These are phyloP conservation scores for Lentinula aciculospora DNA, from an alignment of 768 basidiomycete species.

Conservation along the genomic window DNA sequence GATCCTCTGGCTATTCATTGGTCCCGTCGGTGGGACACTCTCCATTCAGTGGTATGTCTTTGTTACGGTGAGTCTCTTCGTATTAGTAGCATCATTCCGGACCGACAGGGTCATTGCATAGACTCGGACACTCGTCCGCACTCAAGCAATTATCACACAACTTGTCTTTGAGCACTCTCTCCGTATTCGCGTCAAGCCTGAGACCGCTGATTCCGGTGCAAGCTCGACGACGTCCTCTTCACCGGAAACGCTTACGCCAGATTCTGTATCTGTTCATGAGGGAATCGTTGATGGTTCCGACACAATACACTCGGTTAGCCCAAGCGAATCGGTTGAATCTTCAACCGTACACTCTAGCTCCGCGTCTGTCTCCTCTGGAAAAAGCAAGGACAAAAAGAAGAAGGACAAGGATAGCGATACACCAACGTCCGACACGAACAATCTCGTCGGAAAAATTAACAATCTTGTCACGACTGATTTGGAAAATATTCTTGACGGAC, in stretches of 20 bases:
- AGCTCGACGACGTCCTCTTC: not conserved
- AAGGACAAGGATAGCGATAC: slow-evolving; percentile 8
- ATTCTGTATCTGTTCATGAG: slow-evolving; percentile 1
- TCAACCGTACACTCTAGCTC: slow-evolving; percentile 2
- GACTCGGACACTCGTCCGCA: slow-evolving; percentile 36
- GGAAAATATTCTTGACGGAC: slow-evolving; percentile 17
- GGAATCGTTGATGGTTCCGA: slow-evolving; percentile 3
- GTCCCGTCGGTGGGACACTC: slow-evolving; percentile 37
- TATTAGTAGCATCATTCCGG: not conserved
- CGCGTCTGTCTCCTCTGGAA: not conserved
- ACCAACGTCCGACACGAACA: slow-evolving; percentile 24
- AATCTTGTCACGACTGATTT: slow-evolving; percentile 63
- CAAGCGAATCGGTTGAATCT: not conserved
- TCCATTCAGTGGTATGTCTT: slow-evolving; percentile 51
- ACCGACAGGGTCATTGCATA: slow-evolving; percentile 9
- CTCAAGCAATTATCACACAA: slow-evolving; percentile 40
- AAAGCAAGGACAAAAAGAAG: not conserved
- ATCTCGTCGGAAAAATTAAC: slow-evolving; percentile 71
- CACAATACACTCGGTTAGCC: slow-evolving; percentile 2
- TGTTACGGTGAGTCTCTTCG: slow-evolving; percentile 32
- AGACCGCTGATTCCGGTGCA: slow-evolving; percentile 14
- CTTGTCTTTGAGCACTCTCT: slow-evolving; percentile 43
- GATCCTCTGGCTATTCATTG: slow-evolving; percentile 47
- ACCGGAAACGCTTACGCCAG: slow-evolving; percentile 2
- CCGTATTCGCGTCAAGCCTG: slow-evolving; percentile 57